Conservation (phyloP, 2,329 filamentous ascomycete species). For the Talaromyces sp. region DNA sequence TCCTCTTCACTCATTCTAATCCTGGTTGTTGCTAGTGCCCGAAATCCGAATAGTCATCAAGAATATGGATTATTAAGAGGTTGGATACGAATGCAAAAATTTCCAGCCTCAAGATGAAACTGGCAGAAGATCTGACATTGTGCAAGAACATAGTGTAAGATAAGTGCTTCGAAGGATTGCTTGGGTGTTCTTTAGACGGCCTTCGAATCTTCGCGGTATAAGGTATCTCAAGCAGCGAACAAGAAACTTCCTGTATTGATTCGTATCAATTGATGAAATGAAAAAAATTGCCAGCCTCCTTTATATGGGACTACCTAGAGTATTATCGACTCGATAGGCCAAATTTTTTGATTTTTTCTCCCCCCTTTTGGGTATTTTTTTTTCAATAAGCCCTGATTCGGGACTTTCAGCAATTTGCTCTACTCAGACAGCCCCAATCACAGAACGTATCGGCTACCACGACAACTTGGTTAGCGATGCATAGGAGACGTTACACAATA, state of each 20-base stretch:
- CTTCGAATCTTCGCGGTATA: not conserved
- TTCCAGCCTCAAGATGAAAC: not conserved
- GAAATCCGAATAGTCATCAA: not conserved
- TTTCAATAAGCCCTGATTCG: not conserved
- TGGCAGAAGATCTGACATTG: too few relatives aligned
- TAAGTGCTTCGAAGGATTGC: not conserved
- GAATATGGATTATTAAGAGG: not conserved
- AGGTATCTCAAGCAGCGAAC: not conserved
- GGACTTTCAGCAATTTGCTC: not conserved
- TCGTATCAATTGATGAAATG: not conserved
- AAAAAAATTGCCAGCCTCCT: too few relatives aligned
- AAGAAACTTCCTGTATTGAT: not conserved
- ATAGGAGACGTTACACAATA: not conserved
- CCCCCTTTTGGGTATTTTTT: not conserved
- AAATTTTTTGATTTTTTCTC: not conserved
- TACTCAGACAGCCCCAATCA: not conserved
- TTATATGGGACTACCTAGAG: not conserved
- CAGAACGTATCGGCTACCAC: constrained; percentile 12
- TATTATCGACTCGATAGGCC: not conserved
- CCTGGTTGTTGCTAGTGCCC: not conserved
- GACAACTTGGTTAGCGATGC: not conserved
- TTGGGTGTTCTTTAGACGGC: not conserved
- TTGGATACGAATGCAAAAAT: not conserved
- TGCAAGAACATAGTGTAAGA: not conserved
- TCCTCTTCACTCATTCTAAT: not conserved